Evolutionary conservation across 371 early-diverging fungal species (phyloP).

Genomic region (Mucor saturninus): DNA sequence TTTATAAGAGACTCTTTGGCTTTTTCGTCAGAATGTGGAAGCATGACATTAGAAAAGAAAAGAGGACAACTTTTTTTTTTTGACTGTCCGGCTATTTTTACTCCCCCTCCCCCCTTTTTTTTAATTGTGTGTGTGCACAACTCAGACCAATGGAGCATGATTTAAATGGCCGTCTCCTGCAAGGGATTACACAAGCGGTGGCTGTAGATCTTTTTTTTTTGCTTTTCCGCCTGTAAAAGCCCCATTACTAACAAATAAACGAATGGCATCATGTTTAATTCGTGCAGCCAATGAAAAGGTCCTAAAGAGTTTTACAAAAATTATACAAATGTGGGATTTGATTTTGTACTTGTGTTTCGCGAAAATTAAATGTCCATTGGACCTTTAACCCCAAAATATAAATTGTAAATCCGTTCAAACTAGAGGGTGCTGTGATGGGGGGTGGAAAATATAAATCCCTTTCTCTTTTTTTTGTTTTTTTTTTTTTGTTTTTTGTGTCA

Average conservation of each 20-base stretch:
- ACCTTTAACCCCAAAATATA: neutral
- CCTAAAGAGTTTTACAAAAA: too few relatives aligned
- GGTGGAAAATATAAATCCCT: neutral
- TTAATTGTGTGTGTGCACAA: neutral
- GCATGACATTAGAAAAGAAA: constrained; percentile 15
- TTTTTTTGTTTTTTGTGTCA: constrained; percentile 2
- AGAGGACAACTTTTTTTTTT: neutral
- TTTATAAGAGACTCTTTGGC: neutral
- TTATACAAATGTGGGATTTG: too few relatives aligned
- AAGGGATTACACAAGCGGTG: too few relatives aligned
- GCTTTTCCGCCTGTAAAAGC: too few relatives aligned
- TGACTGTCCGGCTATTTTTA: neutral
- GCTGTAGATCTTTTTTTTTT: too few relatives aligned
- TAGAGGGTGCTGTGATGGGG: too few relatives aligned
- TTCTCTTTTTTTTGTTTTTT: constrained; percentile 1
- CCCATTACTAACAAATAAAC: too few relatives aligned
- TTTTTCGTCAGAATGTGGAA: constrained; percentile 9
- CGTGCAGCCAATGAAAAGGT: too few relatives aligned
- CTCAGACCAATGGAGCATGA: too few relatives aligned
- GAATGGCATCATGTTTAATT: too few relatives aligned
- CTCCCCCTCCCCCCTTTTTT: neutral
- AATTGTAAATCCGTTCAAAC: too few relatives aligned
- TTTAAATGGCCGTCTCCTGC: too few relatives aligned
- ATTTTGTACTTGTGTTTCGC: neutral
- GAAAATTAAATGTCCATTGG: constrained; percentile 4